Percentiles rank a stretch among this genome's conserved stretches.
phyloP scores from a whole-genome alignment of 2,329 filamentous ascomycete species.

The Cordyceps cicadae region DNA sequence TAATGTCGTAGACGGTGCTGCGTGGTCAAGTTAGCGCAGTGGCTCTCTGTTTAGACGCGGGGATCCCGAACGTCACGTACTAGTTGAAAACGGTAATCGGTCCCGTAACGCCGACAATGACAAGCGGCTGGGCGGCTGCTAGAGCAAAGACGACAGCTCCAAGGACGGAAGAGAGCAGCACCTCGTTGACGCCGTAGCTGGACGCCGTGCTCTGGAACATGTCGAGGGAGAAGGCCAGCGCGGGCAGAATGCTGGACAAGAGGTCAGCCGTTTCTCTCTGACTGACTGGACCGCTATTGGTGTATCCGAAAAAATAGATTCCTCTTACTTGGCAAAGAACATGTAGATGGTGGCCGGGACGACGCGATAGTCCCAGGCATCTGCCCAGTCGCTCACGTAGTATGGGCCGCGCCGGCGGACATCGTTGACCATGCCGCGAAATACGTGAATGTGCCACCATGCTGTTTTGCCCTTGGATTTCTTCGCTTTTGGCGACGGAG shows the following conservation, averaged over 20 bases:
- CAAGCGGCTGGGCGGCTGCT: conserved; percentile 73
- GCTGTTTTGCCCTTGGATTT: conserved; percentile 2
- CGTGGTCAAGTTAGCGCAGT: neutral
- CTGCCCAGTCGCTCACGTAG: conserved; percentile 74
- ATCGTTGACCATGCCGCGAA: conserved; percentile 74
- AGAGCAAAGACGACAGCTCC: conserved; percentile 74
- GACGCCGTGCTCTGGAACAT: conserved; percentile 86
- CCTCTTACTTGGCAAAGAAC: conserved; percentile 83
- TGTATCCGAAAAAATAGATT: neutral
- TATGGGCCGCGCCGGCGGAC: conserved; percentile 65
- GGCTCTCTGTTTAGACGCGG: neutral
- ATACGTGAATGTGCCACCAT: conserved; percentile 71
- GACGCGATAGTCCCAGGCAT: conserved; percentile 86
- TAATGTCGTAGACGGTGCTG: conserved; percentile 81
- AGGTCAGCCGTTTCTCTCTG: neutral
- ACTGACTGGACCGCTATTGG: neutral
- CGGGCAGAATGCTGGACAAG: conserved; percentile 64
- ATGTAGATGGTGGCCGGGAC: conserved; percentile 84
- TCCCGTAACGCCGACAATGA: conserved; percentile 83
- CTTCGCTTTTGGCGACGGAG: neutral
- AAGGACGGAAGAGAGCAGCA: conserved; percentile 75
- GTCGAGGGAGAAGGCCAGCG: conserved; percentile 80
- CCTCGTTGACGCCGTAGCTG: conserved; percentile 85
- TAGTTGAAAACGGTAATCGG: conserved; percentile 94
- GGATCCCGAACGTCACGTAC: conserved; percentile 28